These are phyloP conservation scores for Thamnidium elegans DNA, from an alignment of 192 early-diverging fungal genomes.

Conservation along the genomic window DNA sequence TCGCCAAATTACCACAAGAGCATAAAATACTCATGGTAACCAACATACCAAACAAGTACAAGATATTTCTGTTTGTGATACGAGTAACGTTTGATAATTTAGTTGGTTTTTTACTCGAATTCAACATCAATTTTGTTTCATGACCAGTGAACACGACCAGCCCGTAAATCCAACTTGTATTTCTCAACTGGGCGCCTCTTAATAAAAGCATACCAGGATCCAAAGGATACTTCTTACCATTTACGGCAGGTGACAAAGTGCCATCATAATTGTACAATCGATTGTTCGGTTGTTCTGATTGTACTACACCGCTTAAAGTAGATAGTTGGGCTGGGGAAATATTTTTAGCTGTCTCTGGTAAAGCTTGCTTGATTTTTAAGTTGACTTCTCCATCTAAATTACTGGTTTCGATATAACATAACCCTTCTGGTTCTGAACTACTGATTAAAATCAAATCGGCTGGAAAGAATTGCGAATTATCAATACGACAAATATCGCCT, in stretches of 20 bases:
- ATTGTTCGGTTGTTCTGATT: constrained; percentile 92
- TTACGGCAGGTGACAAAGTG: constrained; percentile 36
- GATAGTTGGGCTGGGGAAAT: constrained; percentile 68
- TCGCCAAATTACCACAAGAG: constrained; percentile 76
- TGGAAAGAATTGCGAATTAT: constrained; percentile 84
- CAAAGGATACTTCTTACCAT: constrained; percentile 69
- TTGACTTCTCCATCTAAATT: constrained; percentile 96
- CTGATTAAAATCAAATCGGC: constrained; percentile 88
- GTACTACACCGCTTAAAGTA: constrained; percentile 64
- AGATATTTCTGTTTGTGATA: constrained; percentile 68
- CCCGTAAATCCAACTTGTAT: constrained; percentile 93
- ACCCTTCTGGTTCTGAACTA: constrained; percentile 87
- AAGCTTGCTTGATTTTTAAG: constrained; percentile 88
- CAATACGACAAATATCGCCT: constrained; percentile 87
- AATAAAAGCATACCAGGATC: constrained; percentile 88
- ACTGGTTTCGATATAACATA: constrained; percentile 95
- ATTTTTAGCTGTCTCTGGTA: constrained; percentile 71
- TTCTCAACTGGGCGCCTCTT: constrained; percentile 86
- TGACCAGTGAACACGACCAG: constrained; percentile 91
- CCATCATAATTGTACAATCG: constrained; percentile 91
- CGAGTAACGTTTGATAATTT: constrained; percentile 38
- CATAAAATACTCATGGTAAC: constrained; percentile 82
- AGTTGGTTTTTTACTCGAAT: constrained; percentile 51
- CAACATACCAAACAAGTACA: constrained; percentile 89
- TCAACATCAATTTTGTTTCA: constrained; percentile 96